Evolutionary conservation across 2,329 filamentous ascomycete species (phyloP), one percentile per base, ranked within the genome.

Genomic region (Elsinoe ampelina): DNA sequence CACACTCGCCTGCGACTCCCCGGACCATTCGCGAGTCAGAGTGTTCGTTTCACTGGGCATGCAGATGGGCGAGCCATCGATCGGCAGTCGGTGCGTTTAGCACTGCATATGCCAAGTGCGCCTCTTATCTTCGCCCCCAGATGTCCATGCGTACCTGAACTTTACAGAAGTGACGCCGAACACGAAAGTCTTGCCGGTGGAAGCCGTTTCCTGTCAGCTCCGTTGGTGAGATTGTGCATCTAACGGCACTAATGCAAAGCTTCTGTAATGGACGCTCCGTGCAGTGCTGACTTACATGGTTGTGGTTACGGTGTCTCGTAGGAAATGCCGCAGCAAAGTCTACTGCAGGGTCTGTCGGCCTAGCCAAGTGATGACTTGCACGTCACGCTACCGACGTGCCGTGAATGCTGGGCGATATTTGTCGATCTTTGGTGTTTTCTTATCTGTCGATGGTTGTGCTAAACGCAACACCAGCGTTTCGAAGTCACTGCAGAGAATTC

Each of bases 121-220:
- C 48, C 48, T 36, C 48, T 38, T 38, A 52, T 52, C 48, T 50
- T 52, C 41, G 48, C 32, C 22, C 10, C 32, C 32, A 22, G 15
- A 13, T n/a, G 32, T 52, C 43, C 10, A 48, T 34, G 13, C 12
- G 43, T 52, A 52, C 48, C 34, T 52, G 48, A 38, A 20, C 4
- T 22, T n/a, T 32, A 10, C 7, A 19, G 17, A 8, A 22, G 19
- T 17, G 7, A 8, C 13, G 19, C 41, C 41, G 41, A 43, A 17
- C 11, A 22, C 8, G 5, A 20, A 22, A 20, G 19, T 11, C 17
- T 43, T 13, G 41, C 41, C 41, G 41, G 22, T 20, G 41, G 19
- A 45, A 45, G 41, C 41, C 41, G 41, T 45, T 45, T 26, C 2
- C 8, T 45, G 20, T 45, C 19, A 26, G 2, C 2, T 22, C 2